Evolutionary conservation across 768 basidiomycete genomes (phyloP), one percentile per base, ranked within the genome.

Genomic region (Amanita pallidorosea): DNA sequence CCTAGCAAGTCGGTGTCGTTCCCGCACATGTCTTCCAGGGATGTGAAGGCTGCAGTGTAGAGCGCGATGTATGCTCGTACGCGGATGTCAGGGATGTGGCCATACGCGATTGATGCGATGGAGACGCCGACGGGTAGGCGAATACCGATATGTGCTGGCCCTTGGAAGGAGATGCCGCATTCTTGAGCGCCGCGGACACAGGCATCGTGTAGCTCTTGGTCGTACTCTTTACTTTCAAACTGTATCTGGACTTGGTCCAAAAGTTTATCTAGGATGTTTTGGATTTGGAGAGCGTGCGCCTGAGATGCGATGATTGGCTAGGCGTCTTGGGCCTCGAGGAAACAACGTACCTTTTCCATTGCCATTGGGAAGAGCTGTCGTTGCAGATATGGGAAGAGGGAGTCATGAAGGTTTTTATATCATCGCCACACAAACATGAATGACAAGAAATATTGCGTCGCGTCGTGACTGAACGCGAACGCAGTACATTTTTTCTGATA

Each of bases 31-130:
- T 75, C 72, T 53, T 76, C 75, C 25, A 67, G 47, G 37, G 57
- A 67, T 41, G 65, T 63, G 15, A 61, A 45, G 45, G 63, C 67
- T 0, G 70, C 62, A 1, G 72, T 73, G 55, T 64, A 73, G 6
- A 73, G 59, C 4, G 69, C 65, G 38, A 73, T 67, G 54, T 65
- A 61, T 4, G 68, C 59, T 41, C 60, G 60, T 1, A 60, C 63
- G 31, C 63, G 52, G 46, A 56, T 42, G 56, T 63, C 50, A 4
- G 49, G 38, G 9, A 71, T 56, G 52, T 70, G 70, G 0, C 41
- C 52, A 22, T 65, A 65, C 1, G 60, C 58, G 1, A 50, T 61
- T 7, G 49, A 45, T 15, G 61, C 56, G 29, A 66, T 68, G 25
- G 56, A 45, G 31, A 65, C 64, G 1, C 68, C 70, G 3, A 57